Conservation (phyloP, 2,329 filamentous ascomycete genomes). For the Aspergillus calidoustus region DNA sequence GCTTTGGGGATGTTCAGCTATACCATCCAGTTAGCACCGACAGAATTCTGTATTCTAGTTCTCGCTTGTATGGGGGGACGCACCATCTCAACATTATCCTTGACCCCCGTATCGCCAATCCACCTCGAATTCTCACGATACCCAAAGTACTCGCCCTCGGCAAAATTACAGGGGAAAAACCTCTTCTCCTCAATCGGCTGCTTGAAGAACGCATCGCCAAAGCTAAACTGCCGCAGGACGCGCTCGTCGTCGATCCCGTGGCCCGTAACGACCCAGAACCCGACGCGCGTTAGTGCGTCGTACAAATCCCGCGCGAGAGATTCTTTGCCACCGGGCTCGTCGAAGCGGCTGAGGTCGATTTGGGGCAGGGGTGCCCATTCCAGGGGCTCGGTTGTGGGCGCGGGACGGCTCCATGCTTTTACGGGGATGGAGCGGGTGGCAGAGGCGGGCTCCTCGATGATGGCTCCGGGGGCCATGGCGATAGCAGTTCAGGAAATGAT, state of each 20-base stretch:
- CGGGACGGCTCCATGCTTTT: constrained; percentile 35
- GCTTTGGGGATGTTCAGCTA: constrained; percentile 19
- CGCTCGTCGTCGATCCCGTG: constrained; percentile 30
- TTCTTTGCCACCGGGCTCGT: constrained; percentile 59
- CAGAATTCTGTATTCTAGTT: too few species aligned
- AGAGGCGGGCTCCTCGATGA: constrained; percentile 23
- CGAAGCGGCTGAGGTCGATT: constrained; percentile 60
- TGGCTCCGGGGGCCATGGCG: constrained; percentile 29
- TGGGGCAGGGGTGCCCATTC: constrained; percentile 60
- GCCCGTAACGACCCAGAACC: constrained; percentile 35
- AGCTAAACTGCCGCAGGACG: constrained; percentile 34
- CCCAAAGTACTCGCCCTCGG: constrained; percentile 38
- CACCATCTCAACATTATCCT: constrained; percentile 45
- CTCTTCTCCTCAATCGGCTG: constrained; percentile 27
- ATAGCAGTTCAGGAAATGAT: background rate
- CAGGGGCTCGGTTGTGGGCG: constrained; percentile 28
- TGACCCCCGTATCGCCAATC: constrained; percentile 35
- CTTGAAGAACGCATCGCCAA: constrained; percentile 39
- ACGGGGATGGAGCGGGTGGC: constrained; percentile 13
- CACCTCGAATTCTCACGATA: constrained; percentile 40
- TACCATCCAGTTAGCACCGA: too few species aligned
- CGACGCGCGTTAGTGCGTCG: constrained; percentile 52
- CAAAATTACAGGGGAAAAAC: constrained; percentile 32
- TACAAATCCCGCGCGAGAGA: constrained; percentile 58
- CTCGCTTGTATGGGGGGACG: too few species aligned